Conservation (phyloP, 345 rosid species). For the Raphanus raphanistrum region DNA sequence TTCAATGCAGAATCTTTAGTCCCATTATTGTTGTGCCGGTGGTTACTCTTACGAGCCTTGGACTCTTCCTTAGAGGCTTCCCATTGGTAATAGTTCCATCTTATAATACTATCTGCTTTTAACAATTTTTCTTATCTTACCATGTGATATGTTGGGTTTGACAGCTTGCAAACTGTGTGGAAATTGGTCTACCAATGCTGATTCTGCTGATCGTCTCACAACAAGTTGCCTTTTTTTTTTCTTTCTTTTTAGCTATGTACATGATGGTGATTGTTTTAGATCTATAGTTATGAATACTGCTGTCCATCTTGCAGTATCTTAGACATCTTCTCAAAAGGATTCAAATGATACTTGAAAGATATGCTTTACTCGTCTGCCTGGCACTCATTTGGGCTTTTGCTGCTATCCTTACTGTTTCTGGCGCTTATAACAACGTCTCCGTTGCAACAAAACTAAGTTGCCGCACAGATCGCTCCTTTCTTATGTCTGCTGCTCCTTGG, state of each 20-base stretch:
- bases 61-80: conserved; percentile 83
- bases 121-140: not conserved
- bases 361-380: conserved; percentile 76
- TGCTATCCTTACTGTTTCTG: conserved; percentile 84
- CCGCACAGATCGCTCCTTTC: conserved; percentile 70
- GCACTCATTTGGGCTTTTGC: conserved; percentile 91
- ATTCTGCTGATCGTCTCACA: conserved; percentile 65
- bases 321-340: conserved; percentile 33
- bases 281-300: not conserved
- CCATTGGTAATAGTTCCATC: conserved; percentile 65
- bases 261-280: not conserved
- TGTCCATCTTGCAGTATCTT: conserved; percentile 59
- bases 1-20: conserved; percentile 58
- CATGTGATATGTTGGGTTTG: conserved; percentile 18
- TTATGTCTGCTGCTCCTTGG: conserved; percentile 88
- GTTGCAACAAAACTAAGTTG: conserved; percentile 67
- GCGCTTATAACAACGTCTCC: conserved; percentile 83
- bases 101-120: not conserved
- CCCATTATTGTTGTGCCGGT: conserved; percentile 76
- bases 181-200: conserved; percentile 95
- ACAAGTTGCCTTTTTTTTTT: conserved; percentile 47
- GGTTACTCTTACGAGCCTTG: conserved; percentile 79
- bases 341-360: conserved; percentile 65
- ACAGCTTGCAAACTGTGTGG: conserved; percentile 92
- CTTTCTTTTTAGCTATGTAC: not conserved